Evolutionary conservation across 805 yeast genomes (phyloP).

Genomic region (Kodamaea laetipori): DNA sequence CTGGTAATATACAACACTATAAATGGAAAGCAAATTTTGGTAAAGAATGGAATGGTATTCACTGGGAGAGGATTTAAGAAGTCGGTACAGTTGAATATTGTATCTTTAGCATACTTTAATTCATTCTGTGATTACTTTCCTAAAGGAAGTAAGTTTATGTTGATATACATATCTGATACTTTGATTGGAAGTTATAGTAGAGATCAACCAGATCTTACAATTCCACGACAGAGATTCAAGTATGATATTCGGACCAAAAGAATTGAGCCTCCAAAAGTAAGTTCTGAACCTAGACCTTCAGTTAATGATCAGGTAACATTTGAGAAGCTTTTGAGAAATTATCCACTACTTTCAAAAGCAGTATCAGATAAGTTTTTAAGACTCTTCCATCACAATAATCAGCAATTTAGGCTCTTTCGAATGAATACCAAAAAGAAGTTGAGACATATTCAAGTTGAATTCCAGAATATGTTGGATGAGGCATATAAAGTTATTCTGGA

Average conservation of each 20-base stretch:
- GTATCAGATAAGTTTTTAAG: constrained; percentile 41
- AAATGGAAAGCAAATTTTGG: constrained; percentile 54
- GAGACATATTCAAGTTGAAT: constrained; percentile 29
- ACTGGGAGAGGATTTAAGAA: constrained; percentile 61
- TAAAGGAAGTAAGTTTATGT: constrained; percentile 54
- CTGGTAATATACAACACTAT: constrained; percentile 54
- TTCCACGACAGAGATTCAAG: background rate
- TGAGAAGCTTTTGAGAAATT: constrained; percentile 39
- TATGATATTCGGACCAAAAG: background rate
- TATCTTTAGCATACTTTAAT: constrained; percentile 48
- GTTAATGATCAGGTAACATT: constrained; percentile 25
- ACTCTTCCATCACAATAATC: constrained; percentile 45
- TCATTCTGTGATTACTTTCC: constrained; percentile 64
- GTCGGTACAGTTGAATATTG: constrained; percentile 46
- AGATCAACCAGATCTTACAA: background rate
- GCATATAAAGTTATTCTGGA: constrained; percentile 41
- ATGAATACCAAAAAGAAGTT: constrained; percentile 31
- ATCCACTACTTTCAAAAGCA: constrained; percentile 41
- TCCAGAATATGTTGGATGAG: constrained; percentile 34
- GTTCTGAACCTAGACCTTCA: background rate
- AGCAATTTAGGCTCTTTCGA: constrained; percentile 32
- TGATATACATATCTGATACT: constrained; percentile 60
- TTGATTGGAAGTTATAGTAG: constrained; percentile 26
- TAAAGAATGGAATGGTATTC: constrained; percentile 55
- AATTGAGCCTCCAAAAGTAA: background rate